A percentile compares a stretch with the other conserved stretches of the same genome.
These are phyloP conservation scores for Simplicillium aogashimaense DNA, from an alignment of 2,329 filamentous ascomycete species.

Conservation along the genomic window DNA sequence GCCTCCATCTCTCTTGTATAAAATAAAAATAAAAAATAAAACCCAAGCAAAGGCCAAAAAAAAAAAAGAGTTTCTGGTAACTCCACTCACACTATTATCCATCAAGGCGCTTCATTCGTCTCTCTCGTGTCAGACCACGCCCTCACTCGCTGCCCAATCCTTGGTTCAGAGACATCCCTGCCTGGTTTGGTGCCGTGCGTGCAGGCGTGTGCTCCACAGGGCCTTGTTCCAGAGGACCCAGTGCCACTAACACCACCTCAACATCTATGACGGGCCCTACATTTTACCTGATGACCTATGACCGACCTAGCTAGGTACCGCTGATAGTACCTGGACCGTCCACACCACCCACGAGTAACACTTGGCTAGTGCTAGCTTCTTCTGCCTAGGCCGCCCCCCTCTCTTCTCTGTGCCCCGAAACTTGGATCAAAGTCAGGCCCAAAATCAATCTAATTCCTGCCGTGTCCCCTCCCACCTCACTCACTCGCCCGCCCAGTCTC, in stretches of 20 bases:
- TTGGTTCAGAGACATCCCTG: no score
- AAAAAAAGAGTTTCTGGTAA: no score
- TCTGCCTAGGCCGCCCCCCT: constrained; percentile 1
- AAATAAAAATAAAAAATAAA: no score
- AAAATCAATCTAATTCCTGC: constrained; percentile 5
- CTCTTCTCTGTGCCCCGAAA: not conserved
- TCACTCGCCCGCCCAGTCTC: constrained; percentile 12
- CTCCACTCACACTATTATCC: no score
- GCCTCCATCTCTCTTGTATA: no score
- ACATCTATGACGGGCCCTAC: not conserved
- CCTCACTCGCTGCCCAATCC: no score
- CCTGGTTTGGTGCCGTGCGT: no score
- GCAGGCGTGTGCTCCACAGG: not conserved
- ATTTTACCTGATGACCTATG: not conserved
- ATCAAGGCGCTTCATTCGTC: no score
- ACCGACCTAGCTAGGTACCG: no score
- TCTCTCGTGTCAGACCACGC: no score
- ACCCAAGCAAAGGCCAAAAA: no score
- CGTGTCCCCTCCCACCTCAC: constrained; percentile 13
- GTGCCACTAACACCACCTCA: not conserved
- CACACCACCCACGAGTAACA: not conserved
- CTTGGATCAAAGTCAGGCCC: not conserved
- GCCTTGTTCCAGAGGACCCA: not conserved
- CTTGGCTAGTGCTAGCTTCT: not conserved
- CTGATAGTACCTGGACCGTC: not conserved